Conservation (phyloP, 2,329 filamentous ascomycete genomes). For the Blastomyces silverae region DNA sequence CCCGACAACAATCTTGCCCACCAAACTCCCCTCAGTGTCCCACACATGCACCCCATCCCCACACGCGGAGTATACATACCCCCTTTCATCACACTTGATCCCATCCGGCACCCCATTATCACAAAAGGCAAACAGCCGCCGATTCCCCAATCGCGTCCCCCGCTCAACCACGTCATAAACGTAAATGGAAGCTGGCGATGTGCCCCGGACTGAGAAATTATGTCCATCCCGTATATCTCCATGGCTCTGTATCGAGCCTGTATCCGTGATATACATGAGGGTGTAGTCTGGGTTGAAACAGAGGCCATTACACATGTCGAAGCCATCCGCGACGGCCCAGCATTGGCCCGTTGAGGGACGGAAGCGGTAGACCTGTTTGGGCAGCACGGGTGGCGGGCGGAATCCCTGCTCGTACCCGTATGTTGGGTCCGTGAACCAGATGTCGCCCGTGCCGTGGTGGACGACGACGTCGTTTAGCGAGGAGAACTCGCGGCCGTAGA, state of each 20-base stretch:
- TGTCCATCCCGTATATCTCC: conserved; percentile 20
- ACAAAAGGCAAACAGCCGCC: conserved; percentile 49
- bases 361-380: conserved; percentile 38
- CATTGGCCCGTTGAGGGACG: conserved; percentile 31
- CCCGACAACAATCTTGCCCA: conserved; percentile 53
- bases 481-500: conserved; percentile 35
- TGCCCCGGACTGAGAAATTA: conserved; percentile 19
- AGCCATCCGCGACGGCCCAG: conserved; percentile 36
- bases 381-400: conserved; percentile 32
- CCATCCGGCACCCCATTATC: conserved; percentile 42
- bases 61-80: conserved; percentile 51
- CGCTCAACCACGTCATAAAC: conserved; percentile 40
- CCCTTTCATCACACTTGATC: conserved; percentile 47
- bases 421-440: conserved; percentile 38
- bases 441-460: conserved; percentile 30
- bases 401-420: conserved; percentile 35
- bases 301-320: conserved; percentile 41
- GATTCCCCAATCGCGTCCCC: conserved; percentile 44
- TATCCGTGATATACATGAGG: conserved; percentile 39
- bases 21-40: conserved; percentile 43
- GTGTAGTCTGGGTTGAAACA: conserved; percentile 38
- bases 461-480: conserved; percentile 37
- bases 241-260: conserved; percentile 28
- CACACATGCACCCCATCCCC: conserved; percentile 52
- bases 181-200: conserved; percentile 27